These are phyloP conservation scores for Myxozyma sirexii DNA, from an alignment of 805 yeast genomes.

Conservation along the genomic window DNA sequence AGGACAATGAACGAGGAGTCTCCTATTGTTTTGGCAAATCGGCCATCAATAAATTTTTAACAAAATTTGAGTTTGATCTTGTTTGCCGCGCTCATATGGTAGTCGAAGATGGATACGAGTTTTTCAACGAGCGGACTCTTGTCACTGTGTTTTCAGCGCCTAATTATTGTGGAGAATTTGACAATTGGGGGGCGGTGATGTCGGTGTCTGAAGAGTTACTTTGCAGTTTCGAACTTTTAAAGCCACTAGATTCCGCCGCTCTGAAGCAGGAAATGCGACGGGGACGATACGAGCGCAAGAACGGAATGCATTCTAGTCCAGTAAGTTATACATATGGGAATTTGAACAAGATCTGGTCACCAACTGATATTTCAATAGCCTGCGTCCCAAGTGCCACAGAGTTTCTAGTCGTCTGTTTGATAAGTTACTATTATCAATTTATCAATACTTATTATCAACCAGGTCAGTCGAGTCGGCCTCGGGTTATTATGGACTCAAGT, in stretches of 20 bases:
- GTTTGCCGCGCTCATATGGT: slow-evolving; percentile 90
- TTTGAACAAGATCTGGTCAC: too few species aligned
- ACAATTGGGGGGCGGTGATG: slow-evolving; percentile 99
- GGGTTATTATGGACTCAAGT: neutral
- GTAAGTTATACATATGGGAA: too few species aligned
- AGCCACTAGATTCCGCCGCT: slow-evolving; percentile 91
- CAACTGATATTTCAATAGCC: slow-evolving; percentile 20
- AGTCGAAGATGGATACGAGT: slow-evolving; percentile 78
- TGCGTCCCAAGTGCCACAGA: slow-evolving; percentile 37
- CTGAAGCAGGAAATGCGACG: slow-evolving; percentile 87
- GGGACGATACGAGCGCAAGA: slow-evolving; percentile 68
- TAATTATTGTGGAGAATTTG: slow-evolving; percentile 79
- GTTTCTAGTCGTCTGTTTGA: slow-evolving; percentile 23
- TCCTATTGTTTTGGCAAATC: slow-evolving; percentile 77
- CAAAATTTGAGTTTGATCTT: slow-evolving; percentile 74
- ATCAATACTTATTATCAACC: too few species aligned
- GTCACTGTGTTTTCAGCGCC: slow-evolving; percentile 79
- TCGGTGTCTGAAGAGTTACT: slow-evolving; percentile 89
- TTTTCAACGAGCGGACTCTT: slow-evolving; percentile 68
- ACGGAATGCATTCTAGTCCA: slow-evolving; percentile 44
- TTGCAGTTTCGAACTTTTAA: slow-evolving; percentile 89
- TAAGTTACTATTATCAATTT: neutral
- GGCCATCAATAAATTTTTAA: slow-evolving; percentile 75
- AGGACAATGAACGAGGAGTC: slow-evolving; percentile 83
- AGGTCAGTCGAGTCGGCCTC: neutral